Conservation (phyloP, 2,329 filamentous ascomycete genomes). For the Monosporascus sp. region DNA sequence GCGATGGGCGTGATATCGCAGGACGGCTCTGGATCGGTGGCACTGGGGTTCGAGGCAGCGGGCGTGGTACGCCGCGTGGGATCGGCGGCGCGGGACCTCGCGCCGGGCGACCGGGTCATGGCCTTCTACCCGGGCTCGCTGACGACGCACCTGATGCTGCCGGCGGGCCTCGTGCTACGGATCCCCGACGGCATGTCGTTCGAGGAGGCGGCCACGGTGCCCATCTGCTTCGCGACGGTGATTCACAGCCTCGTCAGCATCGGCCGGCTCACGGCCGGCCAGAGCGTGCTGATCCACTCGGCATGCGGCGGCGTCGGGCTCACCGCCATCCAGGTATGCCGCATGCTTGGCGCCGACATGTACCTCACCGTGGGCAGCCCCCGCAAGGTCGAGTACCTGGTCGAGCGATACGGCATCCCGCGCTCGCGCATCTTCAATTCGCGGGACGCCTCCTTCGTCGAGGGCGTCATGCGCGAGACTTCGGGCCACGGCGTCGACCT, state of each 20-base stretch:
- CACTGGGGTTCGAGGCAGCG: conserved; percentile 10
- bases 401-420: conserved; percentile 10
- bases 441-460: conserved; percentile 9
- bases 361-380: conserved; percentile 15
- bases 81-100: conserved; percentile 6
- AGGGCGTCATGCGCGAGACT: conserved; percentile 14
- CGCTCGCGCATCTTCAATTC: conserved; percentile 15
- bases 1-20: conserved; percentile 10
- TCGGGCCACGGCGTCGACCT: conserved; percentile 13
- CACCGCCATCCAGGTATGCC: conserved; percentile 14
- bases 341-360: conserved; percentile 13
- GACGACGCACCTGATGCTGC: conserved; percentile 5
- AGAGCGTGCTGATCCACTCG: conserved; percentile 17
- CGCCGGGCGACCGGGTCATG: conserved; percentile 12
- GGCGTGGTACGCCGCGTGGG: conserved; percentile 10
- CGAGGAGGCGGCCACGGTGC: conserved; percentile 12
- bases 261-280: conserved; percentile 7
- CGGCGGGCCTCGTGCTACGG: conserved; percentile 9
- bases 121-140: conserved; percentile 11
- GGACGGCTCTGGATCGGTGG: conserved; percentile 16
- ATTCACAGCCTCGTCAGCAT: conserved; percentile 13
- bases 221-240: conserved; percentile 13
- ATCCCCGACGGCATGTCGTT: conserved; percentile 12
- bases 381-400: conserved; percentile 11
- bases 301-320: conserved; percentile 18